Percentiles rank a stretch among this genome's conserved stretches.
Evolutionary conservation across 768 basidiomycete genomes (phyloP).

Genomic region (Arthromyces matolae): DNA sequence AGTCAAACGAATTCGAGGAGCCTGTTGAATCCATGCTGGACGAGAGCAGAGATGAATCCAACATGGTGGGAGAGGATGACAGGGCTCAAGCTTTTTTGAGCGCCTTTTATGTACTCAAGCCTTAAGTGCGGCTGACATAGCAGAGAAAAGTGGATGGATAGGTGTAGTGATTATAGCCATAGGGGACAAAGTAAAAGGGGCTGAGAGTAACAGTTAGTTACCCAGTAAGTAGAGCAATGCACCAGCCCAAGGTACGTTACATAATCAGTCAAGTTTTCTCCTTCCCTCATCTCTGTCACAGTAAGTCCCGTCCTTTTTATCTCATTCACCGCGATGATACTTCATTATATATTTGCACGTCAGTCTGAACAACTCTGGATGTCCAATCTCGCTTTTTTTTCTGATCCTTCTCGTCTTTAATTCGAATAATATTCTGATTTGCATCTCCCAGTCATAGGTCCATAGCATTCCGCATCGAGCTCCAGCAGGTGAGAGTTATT

Average conservation of each 20-base stretch:
- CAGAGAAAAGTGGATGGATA: neutral
- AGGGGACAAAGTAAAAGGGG: too few relatives aligned
- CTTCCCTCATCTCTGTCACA: too few relatives aligned
- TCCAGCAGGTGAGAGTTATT: neutral
- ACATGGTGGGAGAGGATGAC: slow-evolving; percentile 8
- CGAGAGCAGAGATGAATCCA: neutral
- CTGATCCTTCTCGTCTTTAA: slow-evolving; percentile 13
- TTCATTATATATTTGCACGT: slow-evolving; percentile 39
- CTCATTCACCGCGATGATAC: slow-evolving; percentile 13
- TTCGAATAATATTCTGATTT: too few relatives aligned
- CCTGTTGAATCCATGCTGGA: slow-evolving; percentile 8
- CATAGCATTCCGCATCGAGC: too few relatives aligned
- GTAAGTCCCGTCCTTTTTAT: too few relatives aligned
- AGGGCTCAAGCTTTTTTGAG: neutral
- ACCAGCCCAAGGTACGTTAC: too few relatives aligned
- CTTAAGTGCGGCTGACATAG: slow-evolving; percentile 2
- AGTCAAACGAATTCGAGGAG: slow-evolving; percentile 11
- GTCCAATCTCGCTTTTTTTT: slow-evolving; percentile 15
- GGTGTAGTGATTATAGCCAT: too few relatives aligned
- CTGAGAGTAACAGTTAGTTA: too few relatives aligned
- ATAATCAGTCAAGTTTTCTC: too few relatives aligned
- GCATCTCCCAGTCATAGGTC: too few relatives aligned
- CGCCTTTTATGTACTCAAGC: slow-evolving; percentile 3
- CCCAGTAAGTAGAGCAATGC: too few relatives aligned
- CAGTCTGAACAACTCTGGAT: slow-evolving; percentile 35